Base-by-base conservation (phyloP, 305 asterid genomes). In the Solanum hybrid region DNA sequence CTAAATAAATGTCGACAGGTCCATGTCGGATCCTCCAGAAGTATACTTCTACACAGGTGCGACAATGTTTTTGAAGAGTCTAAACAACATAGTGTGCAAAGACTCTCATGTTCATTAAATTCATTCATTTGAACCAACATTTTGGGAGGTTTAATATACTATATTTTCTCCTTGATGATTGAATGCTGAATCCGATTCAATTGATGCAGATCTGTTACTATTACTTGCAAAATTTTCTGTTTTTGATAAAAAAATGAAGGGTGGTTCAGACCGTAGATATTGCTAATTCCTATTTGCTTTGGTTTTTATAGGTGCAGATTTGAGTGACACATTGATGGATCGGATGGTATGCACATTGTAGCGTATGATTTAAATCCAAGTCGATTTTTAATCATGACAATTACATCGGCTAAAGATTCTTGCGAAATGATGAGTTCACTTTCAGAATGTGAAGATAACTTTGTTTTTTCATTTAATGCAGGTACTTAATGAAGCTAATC, bases 321-420 rank as follows among this genome's bases (percentile, higher is more conserved):
- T 97, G 92, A 97, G 98, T 35, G 98, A 97, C 91, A 96, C 99
- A 6, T 94, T 96, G 89, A 96, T 96, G 98, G 99, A 97, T 90
- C 98, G 98, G 60, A 97, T 97, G 99, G 98, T 97, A 91, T 90
- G 95, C 86, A 38, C 69, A 46, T 78, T 11, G 75, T 84, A 84
- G 22, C 40, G 1, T 51, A 84, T 82, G 22, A 84, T 22, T 82
- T 10, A 31, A 84, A 6, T 51, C 32, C 42, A 84, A 84, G 22
- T 20, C 32, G 12, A 84, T 8, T 9, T 51, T 2, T 17, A 51
- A 20, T 51, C 38, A 17, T 29, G 73, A 17, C 75, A 51, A 29
- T 31, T 31, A 31, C 22, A 10, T 16, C 1, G 32, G 76, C 46
- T 85, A 20, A 51, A 10, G 40, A 46, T 82, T 29, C 26, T 82